Conservation (phyloP, 352 stramenopile genomes). For the Pythium aquatile region DNA sequence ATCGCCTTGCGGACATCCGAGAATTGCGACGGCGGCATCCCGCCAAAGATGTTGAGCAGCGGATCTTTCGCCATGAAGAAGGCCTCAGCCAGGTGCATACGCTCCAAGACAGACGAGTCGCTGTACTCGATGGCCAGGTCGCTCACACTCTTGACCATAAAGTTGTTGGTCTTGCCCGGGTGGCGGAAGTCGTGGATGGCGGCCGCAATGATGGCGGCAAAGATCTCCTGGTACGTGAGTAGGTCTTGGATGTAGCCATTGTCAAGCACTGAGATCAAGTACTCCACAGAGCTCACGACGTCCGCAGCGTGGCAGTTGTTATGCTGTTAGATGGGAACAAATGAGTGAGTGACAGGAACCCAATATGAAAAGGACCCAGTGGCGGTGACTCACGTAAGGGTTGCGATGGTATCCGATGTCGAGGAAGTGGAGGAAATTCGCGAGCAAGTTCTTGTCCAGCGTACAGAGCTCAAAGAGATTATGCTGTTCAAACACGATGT, state of each 20-base stretch:
- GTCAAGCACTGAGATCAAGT: slow-evolving; percentile 77
- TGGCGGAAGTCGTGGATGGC: slow-evolving; percentile 86
- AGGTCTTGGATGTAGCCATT: slow-evolving; percentile 79
- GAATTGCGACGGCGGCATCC: slow-evolving; percentile 48
- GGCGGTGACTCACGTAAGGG: slow-evolving; percentile 56
- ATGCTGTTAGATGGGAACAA: slow-evolving; percentile 38
- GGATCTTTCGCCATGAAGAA: slow-evolving; percentile 74
- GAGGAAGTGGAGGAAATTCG: slow-evolving; percentile 79
- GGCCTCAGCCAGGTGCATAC: slow-evolving; percentile 83
- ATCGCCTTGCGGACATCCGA: slow-evolving; percentile 79
- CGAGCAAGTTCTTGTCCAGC: slow-evolving; percentile 72
- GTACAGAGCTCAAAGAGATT: slow-evolving; percentile 75
- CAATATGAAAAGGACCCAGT: slow-evolving; percentile 2
- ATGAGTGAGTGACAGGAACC: slow-evolving; percentile 6
- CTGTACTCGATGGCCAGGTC: slow-evolving; percentile 82
- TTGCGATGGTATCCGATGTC: slow-evolving; percentile 82
- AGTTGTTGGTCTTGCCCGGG: slow-evolving; percentile 85
- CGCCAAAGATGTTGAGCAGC: slow-evolving; percentile 74
- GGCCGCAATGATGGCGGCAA: slow-evolving; percentile 73
- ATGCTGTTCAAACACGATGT: slow-evolving; percentile 82
- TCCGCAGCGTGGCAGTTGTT: slow-evolving; percentile 80
- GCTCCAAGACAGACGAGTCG: slow-evolving; percentile 79
- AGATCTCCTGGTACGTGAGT: slow-evolving; percentile 80
- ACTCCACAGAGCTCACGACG: slow-evolving; percentile 80
- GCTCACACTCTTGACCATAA: slow-evolving; percentile 73